Evolutionary conservation across 805 yeast species (phyloP), one percentile per base, ranked within the genome.

Genomic region (Metschnikowia peoriensis): DNA sequence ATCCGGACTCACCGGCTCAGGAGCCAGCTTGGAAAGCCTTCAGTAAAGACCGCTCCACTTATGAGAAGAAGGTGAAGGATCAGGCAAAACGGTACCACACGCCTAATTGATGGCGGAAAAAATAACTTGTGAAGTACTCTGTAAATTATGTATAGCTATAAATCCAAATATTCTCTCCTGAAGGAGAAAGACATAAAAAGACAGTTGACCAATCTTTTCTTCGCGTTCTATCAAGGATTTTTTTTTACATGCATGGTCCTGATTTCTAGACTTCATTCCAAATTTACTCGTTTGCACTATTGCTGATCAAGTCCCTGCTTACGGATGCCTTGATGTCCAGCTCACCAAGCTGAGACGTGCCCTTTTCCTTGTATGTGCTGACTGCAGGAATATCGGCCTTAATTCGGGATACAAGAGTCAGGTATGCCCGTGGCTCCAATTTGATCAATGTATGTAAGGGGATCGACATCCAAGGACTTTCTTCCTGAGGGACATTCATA

Each of bases 361-460:
- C 99, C 72, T 86, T 93, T 62, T 91, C 97, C 62, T 96, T 89
- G 69, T 93, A 94, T 0, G 99, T 94, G 62, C 93, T 85, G 6
- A 94, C 99, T 0, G 99, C 99, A 2, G 99, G 99, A 47, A 94
- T 93, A 67, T 94, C 89, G 0, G 98, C 99, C 61, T 90, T 90
- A 53, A 94, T 89, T 61, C 96, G 79, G 16, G 93, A 87, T 15
- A 92, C 98, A 41, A 85, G 71, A 0, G 99, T 92, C 46, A 85
- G 86, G 64, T 89, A 92, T 0, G 99, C 97, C 52, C 96, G 79
- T n/a, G 97, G 97, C 67, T 94, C 98, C 57, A 94, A 76, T 66
- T 90, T 88, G 63, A 94, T 94, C 67, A 94, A 74, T 0, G 99
- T 94, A 66, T 94, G 99, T 62, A 94, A 75, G 6, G 99, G 99